A percentile compares a stretch with the other conserved stretches of the same genome.
phyloP scores from a whole-genome alignment of 495 filamentous ascomycete species.

The Penicillium goetzii region DNA sequence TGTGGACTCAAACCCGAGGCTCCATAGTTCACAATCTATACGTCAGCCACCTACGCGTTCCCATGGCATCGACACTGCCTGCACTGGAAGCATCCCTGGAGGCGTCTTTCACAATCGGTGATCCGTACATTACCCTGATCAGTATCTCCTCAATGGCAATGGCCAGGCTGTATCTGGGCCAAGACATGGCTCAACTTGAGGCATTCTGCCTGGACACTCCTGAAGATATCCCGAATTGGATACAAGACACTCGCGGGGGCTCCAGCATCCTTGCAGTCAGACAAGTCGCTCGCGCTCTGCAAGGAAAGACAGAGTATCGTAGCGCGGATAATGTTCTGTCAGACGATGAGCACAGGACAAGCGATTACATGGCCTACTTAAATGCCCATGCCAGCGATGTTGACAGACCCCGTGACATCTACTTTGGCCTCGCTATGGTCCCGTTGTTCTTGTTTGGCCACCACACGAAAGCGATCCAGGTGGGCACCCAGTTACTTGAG shows the following conservation, averaged over 20 bases:
- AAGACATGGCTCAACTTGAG: slow-evolving; percentile 77
- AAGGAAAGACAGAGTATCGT: slow-evolving; percentile 75
- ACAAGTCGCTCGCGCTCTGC: slow-evolving; percentile 77
- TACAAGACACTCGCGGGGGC: slow-evolving; percentile 77
- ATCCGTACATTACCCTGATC: slow-evolving; percentile 74
- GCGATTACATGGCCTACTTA: slow-evolving; percentile 63
- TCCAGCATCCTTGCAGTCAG: slow-evolving; percentile 67
- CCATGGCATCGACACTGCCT: slow-evolving; percentile 61
- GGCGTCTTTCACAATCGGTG: slow-evolving; percentile 69
- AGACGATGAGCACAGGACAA: slow-evolving; percentile 69
- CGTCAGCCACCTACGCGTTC: slow-evolving; percentile 70
- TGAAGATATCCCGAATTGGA: slow-evolving; percentile 77
- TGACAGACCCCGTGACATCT: slow-evolving; percentile 67
- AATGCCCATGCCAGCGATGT: slow-evolving; percentile 54
- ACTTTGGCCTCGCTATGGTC: slow-evolving; percentile 72
- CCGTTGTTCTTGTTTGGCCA: slow-evolving; percentile 77
- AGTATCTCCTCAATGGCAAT: slow-evolving; percentile 73
- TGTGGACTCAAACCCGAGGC: slow-evolving; percentile 70
- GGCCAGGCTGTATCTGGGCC: slow-evolving; percentile 71
- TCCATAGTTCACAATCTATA: slow-evolving; percentile 75
- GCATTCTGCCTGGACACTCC: slow-evolving; percentile 70
- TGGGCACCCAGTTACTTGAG: slow-evolving; percentile 65
- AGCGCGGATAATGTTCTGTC: slow-evolving; percentile 64
- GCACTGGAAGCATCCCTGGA: slow-evolving; percentile 72
- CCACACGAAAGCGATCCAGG: slow-evolving; percentile 66